Percentiles rank a stretch among this genome's conserved stretches.
phyloP scores from a whole-genome alignment of 768 basidiomycete species.

The Lepiota brunneoincarnata region DNA sequence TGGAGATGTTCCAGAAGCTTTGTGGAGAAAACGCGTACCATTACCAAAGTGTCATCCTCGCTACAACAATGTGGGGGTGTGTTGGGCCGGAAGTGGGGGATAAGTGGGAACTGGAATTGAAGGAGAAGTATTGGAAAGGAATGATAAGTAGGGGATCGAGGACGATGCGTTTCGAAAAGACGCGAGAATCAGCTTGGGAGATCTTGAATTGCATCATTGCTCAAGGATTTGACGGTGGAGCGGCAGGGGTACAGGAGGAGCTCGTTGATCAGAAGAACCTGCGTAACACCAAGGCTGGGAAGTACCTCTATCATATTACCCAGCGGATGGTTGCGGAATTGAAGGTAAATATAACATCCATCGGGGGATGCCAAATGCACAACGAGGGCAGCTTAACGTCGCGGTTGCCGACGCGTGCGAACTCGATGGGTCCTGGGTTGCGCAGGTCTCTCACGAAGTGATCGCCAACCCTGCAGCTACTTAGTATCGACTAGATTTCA shows the following conservation, averaged over 20 bases:
- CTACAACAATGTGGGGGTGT: conserved; percentile 45
- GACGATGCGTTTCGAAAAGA: neutral
- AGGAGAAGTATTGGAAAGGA: neutral
- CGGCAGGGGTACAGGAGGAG: neutral
- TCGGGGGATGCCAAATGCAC: too few species aligned
- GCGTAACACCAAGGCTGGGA: neutral
- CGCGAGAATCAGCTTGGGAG: neutral
- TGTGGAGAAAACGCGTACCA: conserved; percentile 43
- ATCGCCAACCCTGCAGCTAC: too few species aligned
- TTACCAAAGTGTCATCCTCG: conserved; percentile 47
- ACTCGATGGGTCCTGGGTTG: too few species aligned
- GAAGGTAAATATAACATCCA: too few species aligned
- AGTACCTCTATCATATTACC: neutral
- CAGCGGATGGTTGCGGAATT: neutral
- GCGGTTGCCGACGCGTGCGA: too few species aligned
- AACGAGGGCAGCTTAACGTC: too few species aligned
- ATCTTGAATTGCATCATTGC: neutral
- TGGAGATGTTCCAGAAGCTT: conserved; percentile 45
- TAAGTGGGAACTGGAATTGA: neutral
- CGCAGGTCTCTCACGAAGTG: too few species aligned
- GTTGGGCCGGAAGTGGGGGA: too few species aligned
- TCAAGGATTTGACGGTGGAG: neutral
- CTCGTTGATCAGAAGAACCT: neutral
- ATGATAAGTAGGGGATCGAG: neutral
- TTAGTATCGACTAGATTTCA: too few species aligned